Evolutionary conservation across 148 eudicot genomes (phyloP).

Genomic region (Cornus florida): DNA sequence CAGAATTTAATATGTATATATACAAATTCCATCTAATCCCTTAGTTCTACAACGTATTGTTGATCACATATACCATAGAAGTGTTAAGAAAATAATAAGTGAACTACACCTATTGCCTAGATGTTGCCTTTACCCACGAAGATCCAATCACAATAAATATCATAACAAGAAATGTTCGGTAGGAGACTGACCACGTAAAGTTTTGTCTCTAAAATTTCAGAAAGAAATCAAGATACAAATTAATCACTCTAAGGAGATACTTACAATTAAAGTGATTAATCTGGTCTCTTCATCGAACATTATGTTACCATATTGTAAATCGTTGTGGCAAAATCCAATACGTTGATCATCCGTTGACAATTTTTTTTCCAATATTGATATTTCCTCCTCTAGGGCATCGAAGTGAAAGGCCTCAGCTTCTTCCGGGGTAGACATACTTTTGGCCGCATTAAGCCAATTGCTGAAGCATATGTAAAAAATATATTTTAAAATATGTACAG

Average conservation of each 20-base stretch:
- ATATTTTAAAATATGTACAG: not conserved
- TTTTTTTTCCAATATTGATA: conserved; percentile 51
- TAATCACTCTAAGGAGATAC: conserved; percentile 21
- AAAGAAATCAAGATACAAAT: not conserved
- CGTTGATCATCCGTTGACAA: conserved; percentile 42
- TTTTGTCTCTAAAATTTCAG: not conserved
- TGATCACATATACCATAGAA: not conserved
- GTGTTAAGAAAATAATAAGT: not conserved
- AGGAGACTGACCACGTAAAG: not conserved
- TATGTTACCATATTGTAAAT: conserved; percentile 92
- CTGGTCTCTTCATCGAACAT: conserved; percentile 83
- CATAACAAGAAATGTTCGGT: not conserved
- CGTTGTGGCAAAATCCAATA: conserved; percentile 92
- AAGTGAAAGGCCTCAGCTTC: conserved; percentile 59
- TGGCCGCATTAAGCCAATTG: conserved; percentile 62
- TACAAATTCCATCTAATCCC: not conserved
- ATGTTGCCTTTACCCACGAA: not conserved
- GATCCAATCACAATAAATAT: not conserved
- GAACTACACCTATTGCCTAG: not conserved
- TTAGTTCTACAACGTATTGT: not conserved
- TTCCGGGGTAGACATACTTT: conserved; percentile 50
- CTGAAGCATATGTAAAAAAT: conserved; percentile 32
- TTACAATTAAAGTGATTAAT: conserved; percentile 82
- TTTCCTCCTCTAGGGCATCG: conserved; percentile 55
- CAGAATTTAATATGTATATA: not conserved